A percentile compares a stretch with the other conserved stretches of the same genome.
phyloP scores from a whole-genome alignment of 306 rosid genomes.

The Arachis stenosperma region DNA sequence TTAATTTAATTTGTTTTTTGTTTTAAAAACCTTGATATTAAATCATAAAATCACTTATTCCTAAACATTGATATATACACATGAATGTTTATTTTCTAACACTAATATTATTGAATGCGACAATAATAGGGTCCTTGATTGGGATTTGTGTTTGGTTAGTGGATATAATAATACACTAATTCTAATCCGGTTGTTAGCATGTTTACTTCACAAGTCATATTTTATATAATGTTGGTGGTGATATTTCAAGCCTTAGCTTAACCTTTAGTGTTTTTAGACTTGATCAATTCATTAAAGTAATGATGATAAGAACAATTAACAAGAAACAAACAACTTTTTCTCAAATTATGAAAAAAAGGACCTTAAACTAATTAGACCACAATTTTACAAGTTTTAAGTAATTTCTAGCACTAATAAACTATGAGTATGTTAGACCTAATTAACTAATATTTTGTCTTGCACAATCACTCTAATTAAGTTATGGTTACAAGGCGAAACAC shows the following conservation, averaged over 20 bases:
- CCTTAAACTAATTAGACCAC: background rate
- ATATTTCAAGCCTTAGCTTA: constrained; percentile 9
- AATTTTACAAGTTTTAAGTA: too few relatives aligned
- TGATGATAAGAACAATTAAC: constrained; percentile 9
- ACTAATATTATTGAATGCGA: background rate
- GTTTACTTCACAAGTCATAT: constrained; percentile 36
- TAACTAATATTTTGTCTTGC: too few relatives aligned
- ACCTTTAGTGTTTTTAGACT: constrained; percentile 15
- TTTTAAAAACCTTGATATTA: too few relatives aligned
- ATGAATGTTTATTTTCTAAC: too few relatives aligned
- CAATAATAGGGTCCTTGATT: constrained; percentile 27
- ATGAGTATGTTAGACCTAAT: too few relatives aligned
- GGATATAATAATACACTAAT: constrained; percentile 34
- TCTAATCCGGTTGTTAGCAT: constrained; percentile 50
- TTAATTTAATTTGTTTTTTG: too few relatives aligned
- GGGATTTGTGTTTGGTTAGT: constrained; percentile 35
- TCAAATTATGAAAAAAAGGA: constrained; percentile 6
- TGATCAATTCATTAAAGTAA: constrained; percentile 15
- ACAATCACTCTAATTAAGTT: too few relatives aligned
- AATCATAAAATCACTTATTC: too few relatives aligned
- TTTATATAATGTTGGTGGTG: background rate
- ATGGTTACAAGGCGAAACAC: too few relatives aligned
- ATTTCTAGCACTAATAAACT: too few relatives aligned
- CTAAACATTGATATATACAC: too few relatives aligned
- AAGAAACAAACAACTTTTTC: background rate